These are phyloP conservation scores for Teunomyces lycoperdinae DNA, from an alignment of 805 yeast genomes.

Conservation along the genomic window DNA sequence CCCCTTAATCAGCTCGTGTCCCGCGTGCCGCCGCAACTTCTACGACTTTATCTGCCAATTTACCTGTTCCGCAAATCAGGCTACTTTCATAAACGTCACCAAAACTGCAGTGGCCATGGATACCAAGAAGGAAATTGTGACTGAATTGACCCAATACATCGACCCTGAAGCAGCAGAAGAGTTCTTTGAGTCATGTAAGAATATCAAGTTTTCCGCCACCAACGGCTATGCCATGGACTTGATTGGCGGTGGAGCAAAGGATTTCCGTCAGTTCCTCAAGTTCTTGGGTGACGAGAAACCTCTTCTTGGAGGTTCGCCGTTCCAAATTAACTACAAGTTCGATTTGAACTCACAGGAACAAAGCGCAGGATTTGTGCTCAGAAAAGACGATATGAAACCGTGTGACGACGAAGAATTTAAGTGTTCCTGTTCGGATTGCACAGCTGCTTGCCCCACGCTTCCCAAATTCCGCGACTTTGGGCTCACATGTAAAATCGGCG, in stretches of 20 bases:
- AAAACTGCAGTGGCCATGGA: conserved; percentile 46
- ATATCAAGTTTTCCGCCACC: conserved; percentile 88
- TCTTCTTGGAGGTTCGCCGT: conserved; percentile 89
- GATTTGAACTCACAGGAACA: conserved; percentile 16
- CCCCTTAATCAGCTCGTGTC: conserved; percentile 54
- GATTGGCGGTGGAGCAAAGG: conserved; percentile 94
- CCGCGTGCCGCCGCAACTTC: conserved; percentile 88
- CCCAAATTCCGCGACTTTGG: conserved; percentile 40
- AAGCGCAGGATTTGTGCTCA: conserved; percentile 17
- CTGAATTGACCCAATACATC: conserved; percentile 65
- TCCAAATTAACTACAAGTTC: conserved; percentile 80
- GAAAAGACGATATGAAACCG: conserved; percentile 30
- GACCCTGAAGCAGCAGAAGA: conserved; percentile 56
- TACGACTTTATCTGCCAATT: conserved; percentile 80
- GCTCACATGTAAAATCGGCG: conserved; percentile 53
- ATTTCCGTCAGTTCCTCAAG: conserved; percentile 69
- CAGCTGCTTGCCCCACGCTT: conserved; percentile 70
- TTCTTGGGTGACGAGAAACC: conserved; percentile 96
- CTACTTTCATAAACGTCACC: conserved; percentile 68
- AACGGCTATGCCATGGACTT: conserved; percentile 96
- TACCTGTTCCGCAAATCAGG: conserved; percentile 86
- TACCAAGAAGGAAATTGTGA: conserved; percentile 57
- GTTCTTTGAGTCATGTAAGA: conserved; percentile 82
- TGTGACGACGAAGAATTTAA: conserved; percentile 68
- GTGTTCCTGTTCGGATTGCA: conserved; percentile 92